Conservation (phyloP, 441 rosid species). For the Eutrema salsugineum region DNA sequence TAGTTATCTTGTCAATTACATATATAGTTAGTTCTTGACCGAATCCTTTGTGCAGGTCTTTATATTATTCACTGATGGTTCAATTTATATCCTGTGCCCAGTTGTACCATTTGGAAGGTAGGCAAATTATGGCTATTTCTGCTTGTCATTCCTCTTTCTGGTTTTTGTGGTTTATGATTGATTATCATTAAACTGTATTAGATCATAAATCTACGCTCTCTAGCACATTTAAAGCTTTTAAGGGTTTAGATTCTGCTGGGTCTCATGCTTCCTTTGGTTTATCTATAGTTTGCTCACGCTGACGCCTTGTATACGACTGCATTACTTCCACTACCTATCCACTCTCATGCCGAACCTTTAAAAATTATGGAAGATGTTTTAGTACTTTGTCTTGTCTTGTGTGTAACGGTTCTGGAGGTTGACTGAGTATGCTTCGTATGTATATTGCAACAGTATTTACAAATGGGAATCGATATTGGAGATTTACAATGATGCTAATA, state of each 20-base stretch:
- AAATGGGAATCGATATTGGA: constrained; percentile 83
- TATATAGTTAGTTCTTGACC: constrained; percentile 6
- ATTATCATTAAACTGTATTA: background rate
- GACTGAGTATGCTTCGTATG: constrained; percentile 20
- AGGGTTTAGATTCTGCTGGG: background rate
- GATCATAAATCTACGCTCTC: background rate
- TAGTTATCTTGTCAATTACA: constrained; percentile 16
- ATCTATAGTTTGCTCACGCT: background rate
- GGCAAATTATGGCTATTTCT: constrained; percentile 3
- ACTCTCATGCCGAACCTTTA: background rate
- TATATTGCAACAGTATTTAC: constrained; percentile 50
- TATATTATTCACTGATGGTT: constrained; percentile 78
- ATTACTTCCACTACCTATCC: background rate
- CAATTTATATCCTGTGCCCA: constrained; percentile 85
- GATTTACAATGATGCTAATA: constrained; percentile 79
- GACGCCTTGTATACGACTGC: background rate
- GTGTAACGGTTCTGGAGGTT: constrained; percentile 16
- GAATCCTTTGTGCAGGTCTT: constrained; percentile 62
- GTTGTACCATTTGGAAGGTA: constrained; percentile 95
- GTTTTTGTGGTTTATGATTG: background rate
- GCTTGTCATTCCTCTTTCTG: background rate
- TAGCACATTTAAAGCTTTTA: background rate
- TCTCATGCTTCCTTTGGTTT: background rate
- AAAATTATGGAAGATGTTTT: constrained; percentile 11
- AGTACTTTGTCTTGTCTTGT: constrained; percentile 15